phyloP scores from a whole-genome alignment of 257 asterid species.

The Solanum commersonii region DNA sequence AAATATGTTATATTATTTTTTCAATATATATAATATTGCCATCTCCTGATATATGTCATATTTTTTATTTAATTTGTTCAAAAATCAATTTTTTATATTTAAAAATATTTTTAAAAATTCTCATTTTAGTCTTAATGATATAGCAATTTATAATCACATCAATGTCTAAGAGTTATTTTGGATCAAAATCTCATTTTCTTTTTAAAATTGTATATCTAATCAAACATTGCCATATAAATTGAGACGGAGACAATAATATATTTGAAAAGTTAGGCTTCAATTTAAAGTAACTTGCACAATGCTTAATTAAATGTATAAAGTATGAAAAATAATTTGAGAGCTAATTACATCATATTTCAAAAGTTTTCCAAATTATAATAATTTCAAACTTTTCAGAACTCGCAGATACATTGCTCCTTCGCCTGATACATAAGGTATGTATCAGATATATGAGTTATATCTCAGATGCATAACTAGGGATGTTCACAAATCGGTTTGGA shows the following conservation, averaged over 20 bases:
- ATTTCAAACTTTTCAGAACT: too few species aligned
- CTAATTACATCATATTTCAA: too few species aligned
- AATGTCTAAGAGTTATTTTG: not conserved
- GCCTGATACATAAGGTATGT: not conserved
- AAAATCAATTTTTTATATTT: not conserved
- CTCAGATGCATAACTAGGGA: not conserved
- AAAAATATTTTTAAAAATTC: not conserved
- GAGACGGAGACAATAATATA: not conserved
- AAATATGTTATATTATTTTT: not conserved
- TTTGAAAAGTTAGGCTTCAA: not conserved
- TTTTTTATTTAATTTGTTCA: not conserved
- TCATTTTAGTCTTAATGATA: not conserved
- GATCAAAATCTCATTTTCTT: not conserved
- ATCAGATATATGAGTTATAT: too few species aligned
- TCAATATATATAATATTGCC: not conserved
- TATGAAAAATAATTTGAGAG: accelerated
- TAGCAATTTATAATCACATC: not conserved
- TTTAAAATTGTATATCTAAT: not conserved
- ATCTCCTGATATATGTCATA: not conserved
- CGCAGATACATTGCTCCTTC: not conserved
- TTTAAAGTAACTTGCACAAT: not conserved
- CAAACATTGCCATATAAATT: not conserved
- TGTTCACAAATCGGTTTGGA: too few species aligned
- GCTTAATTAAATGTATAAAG: too few species aligned
- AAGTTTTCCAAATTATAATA: not conserved